These are phyloP conservation scores for Calonectria montana DNA, from an alignment of 2,329 filamentous ascomycete species.

Conservation along the genomic window DNA sequence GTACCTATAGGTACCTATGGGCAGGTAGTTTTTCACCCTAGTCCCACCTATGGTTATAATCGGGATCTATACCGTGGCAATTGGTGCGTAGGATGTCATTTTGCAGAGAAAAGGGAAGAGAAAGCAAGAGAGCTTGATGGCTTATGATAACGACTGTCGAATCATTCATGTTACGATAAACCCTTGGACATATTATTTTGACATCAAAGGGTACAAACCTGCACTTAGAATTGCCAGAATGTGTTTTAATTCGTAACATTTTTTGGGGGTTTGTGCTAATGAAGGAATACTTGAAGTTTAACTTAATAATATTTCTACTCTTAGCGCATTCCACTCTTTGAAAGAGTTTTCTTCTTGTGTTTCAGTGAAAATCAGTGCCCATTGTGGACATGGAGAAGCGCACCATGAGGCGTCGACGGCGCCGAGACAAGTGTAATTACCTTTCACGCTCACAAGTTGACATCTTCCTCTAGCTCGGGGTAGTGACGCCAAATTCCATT, in stretches of 20 bases:
- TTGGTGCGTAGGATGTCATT: too few species aligned
- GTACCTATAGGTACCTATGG: neutral
- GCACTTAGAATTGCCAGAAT: neutral
- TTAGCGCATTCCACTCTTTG: too few species aligned
- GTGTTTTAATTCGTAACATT: neutral
- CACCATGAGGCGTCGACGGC: too few species aligned
- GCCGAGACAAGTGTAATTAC: too few species aligned
- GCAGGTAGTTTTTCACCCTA: neutral
- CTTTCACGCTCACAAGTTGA: neutral
- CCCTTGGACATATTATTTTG: neutral
- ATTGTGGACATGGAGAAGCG: too few species aligned
- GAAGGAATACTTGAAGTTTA: neutral
- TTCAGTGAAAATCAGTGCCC: too few species aligned
- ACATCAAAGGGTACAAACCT: neutral
- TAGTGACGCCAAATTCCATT: conserved; percentile 79
- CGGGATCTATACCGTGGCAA: neutral
- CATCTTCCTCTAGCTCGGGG: conserved; percentile 73
- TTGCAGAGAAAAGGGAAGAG: too few species aligned
- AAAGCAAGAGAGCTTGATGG: neutral
- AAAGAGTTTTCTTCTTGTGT: too few species aligned
- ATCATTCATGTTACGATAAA: neutral
- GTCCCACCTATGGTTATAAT: neutral
- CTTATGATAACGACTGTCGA: neutral
- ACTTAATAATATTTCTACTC: too few species aligned
- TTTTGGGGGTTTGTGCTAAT: neutral